Evolutionary conservation across 2,329 filamentous ascomycete species (phyloP).

Genomic region (Xylariomycetidae sp.): DNA sequence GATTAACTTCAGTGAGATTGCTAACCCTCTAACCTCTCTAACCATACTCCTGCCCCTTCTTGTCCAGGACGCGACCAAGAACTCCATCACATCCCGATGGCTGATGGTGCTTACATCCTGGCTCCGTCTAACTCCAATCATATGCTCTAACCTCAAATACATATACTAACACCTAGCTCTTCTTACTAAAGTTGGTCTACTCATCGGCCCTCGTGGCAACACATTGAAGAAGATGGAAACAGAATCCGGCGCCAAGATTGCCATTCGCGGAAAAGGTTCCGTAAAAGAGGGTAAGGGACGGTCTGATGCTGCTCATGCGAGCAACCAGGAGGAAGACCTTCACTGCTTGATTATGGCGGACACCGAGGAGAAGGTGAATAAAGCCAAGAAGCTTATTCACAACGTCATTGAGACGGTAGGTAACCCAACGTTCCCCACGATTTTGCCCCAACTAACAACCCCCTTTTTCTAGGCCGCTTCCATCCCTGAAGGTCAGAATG

Average conservation of each 20-base stretch:
- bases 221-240: constrained; percentile 99
- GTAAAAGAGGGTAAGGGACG: constrained; percentile 99
- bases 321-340: constrained; percentile 99
- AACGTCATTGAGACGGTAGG: constrained; percentile 97
- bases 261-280: constrained; percentile 98
- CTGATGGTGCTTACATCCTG: constrained; percentile 24
- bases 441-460: constrained; percentile 17
- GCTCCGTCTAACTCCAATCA: constrained; percentile 30
- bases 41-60: constrained; percentile 42
- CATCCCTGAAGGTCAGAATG: constrained; percentile 97
- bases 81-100: constrained; percentile 31
- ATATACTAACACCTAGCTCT: constrained; percentile 89
- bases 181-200: constrained; percentile 92
- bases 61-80: constrained; percentile 42
- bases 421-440: constrained; percentile 17
- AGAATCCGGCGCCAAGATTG: constrained; percentile 96
- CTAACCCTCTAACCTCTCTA: constrained; percentile 93
- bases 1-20: constrained; percentile 99
- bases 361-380: constrained; percentile 98
- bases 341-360: constrained; percentile 99
- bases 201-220: constrained; percentile 99
- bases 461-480: constrained; percentile 75
- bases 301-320: constrained; percentile 97
- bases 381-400: constrained; percentile 96
- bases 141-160: constrained; percentile 34